Conservation (phyloP, 1,139 yeast genomes). For the Hanseniaspora gamundiae region DNA sequence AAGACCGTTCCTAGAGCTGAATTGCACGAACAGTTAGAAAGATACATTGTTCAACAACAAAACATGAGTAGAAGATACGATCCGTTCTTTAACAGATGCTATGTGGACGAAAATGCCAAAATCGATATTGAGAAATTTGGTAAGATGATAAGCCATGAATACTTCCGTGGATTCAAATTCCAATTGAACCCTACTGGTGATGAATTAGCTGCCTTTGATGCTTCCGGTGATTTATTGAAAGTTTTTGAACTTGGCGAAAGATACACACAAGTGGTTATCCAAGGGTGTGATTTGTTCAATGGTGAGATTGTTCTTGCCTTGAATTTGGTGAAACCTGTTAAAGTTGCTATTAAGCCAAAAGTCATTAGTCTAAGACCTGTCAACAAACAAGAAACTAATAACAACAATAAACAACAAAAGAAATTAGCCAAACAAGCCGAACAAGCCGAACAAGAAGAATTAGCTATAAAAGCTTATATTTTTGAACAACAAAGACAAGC, state of each 20-base stretch:
- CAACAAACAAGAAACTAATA: too few relatives aligned
- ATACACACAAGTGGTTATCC: slow-evolving; percentile 3
- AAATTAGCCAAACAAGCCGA: neutral
- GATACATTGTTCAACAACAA: neutral
- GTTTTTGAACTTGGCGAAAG: slow-evolving; percentile 6
- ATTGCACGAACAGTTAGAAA: neutral
- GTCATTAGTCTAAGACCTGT: too few relatives aligned
- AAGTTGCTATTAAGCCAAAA: too few relatives aligned
- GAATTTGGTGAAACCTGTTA: slow-evolving; percentile 1
- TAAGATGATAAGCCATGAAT: slow-evolving; percentile 4
- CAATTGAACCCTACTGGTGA: slow-evolving; percentile 3
- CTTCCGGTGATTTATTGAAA: slow-evolving; percentile 4
- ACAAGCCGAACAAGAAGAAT: neutral
- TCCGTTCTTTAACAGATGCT: slow-evolving; percentile 2
- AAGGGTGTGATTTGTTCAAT: slow-evolving; percentile 4
- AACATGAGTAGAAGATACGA: neutral
- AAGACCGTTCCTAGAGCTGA: neutral
- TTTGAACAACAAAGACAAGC: neutral
- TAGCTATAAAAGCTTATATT: neutral
- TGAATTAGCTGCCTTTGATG: slow-evolving; percentile 3
- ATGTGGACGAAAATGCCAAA: neutral
- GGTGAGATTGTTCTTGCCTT: slow-evolving; percentile 4
- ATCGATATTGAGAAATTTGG: slow-evolving; percentile 3
- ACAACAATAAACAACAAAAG: neutral
- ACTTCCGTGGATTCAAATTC: slow-evolving; percentile 5